Evolutionary conservation across 2,329 filamentous ascomycete genomes (phyloP).

Genomic region (Sporothrix mexicana): DNA sequence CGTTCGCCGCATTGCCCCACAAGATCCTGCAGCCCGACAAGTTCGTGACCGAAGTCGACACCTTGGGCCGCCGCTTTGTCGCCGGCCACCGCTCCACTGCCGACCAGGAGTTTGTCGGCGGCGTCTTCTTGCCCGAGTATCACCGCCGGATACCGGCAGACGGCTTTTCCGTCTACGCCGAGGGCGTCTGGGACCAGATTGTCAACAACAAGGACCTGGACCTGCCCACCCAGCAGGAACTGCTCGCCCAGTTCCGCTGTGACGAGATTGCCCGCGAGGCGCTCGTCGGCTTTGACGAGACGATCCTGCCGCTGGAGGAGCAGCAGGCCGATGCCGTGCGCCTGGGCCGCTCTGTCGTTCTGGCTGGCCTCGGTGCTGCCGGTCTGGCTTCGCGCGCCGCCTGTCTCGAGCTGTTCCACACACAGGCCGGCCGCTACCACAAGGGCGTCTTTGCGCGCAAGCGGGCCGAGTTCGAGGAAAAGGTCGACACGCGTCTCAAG

Average conservation of each 20-base stretch:
- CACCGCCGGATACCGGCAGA: slow-evolving; percentile 95
- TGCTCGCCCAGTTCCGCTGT: slow-evolving; percentile 95
- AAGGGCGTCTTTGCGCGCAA: slow-evolving; percentile 93
- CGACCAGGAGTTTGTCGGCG: slow-evolving; percentile 76
- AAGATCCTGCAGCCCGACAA: slow-evolving; percentile 95
- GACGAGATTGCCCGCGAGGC: slow-evolving; percentile 96
- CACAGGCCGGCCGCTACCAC: slow-evolving; percentile 91
- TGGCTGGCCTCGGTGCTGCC: slow-evolving; percentile 74
- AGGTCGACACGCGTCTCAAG: slow-evolving; percentile 88
- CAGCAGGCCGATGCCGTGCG: slow-evolving; percentile 77
- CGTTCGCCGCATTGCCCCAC: slow-evolving; percentile 92
- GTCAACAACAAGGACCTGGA: slow-evolving; percentile 98
- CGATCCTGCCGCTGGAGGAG: slow-evolving; percentile 84
- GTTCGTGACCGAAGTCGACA: slow-evolving; percentile 80
- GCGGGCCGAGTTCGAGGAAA: slow-evolving; percentile 79
- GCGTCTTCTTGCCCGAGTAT: slow-evolving; percentile 90
- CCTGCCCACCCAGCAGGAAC: slow-evolving; percentile 93
- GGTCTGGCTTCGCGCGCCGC: slow-evolving; percentile 75
- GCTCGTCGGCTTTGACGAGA: slow-evolving; percentile 78
- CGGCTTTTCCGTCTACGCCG: slow-evolving; percentile 92
- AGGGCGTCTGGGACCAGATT: slow-evolving; percentile 97
- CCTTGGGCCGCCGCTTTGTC: slow-evolving; percentile 80
- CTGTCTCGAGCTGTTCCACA: slow-evolving; percentile 83
- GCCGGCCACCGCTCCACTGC: slow-evolving; percentile 72
- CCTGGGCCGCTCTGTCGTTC: slow-evolving; percentile 73